Conservation (phyloP, 2,329 filamentous ascomycete species). For the Ophiostoma montium region DNA sequence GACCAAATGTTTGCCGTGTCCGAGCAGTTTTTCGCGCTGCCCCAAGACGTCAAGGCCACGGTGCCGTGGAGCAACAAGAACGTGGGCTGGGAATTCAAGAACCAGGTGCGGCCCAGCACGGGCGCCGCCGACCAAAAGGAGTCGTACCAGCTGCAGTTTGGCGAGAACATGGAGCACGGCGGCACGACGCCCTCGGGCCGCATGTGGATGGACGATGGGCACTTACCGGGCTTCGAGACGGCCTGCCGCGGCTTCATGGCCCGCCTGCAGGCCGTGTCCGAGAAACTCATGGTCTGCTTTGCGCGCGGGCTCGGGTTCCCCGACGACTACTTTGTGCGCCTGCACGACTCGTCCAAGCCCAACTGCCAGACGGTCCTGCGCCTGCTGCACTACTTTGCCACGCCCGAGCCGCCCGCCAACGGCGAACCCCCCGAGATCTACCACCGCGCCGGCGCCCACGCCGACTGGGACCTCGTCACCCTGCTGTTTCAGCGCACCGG, state of each 20-base stretch:
- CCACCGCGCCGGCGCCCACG: slow-evolving; percentile 44
- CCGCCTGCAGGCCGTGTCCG: slow-evolving; percentile 35
- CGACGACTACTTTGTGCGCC: slow-evolving; percentile 37
- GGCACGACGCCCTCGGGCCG: slow-evolving; percentile 20
- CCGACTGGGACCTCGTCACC: slow-evolving; percentile 49
- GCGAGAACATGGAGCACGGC: slow-evolving; percentile 31
- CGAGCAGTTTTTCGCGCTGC: slow-evolving; percentile 37
- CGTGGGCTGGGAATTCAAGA: slow-evolving; percentile 45
- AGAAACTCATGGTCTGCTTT: slow-evolving; percentile 44
- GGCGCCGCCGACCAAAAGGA: slow-evolving; percentile 45
- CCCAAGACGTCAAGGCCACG: slow-evolving; percentile 34
- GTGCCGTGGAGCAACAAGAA: slow-evolving; percentile 42
- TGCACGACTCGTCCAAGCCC: slow-evolving; percentile 33
- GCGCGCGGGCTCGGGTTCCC: slow-evolving; percentile 40
- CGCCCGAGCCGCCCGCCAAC: slow-evolving; percentile 18
- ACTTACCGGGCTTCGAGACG: slow-evolving; percentile 32
- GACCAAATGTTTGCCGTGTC: slow-evolving; percentile 24
- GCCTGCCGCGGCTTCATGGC: slow-evolving; percentile 38
- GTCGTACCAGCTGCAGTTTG: slow-evolving; percentile 48
- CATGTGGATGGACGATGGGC: slow-evolving; percentile 33
- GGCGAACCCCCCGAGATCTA: slow-evolving; percentile 27
- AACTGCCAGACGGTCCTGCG: slow-evolving; percentile 39
- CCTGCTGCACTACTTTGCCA: slow-evolving; percentile 14
- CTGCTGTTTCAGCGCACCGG: slow-evolving; percentile 47
- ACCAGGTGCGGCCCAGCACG: slow-evolving; percentile 45